phyloP scores from a whole-genome alignment of 495 filamentous ascomycete genomes.

The Xylaria scruposa region DNA sequence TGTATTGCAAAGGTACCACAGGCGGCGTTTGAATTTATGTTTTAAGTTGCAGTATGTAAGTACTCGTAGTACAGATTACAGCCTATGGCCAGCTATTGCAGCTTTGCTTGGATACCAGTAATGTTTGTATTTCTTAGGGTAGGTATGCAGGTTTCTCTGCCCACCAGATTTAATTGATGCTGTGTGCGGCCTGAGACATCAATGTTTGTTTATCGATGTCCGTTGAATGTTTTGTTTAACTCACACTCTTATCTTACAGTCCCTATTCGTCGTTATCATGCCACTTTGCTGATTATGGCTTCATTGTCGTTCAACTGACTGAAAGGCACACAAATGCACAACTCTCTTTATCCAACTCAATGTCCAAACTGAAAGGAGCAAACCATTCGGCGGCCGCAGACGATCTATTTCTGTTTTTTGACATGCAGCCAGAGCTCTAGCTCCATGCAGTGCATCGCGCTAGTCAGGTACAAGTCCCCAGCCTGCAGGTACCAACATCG shows the following conservation, averaged over 20 bases:
- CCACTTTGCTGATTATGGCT: neutral
- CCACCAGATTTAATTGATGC: neutral
- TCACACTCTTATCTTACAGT: neutral
- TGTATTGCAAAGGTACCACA: no score
- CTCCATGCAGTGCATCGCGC: neutral
- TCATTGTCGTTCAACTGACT: slow-evolving; percentile 11
- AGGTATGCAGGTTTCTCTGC: neutral
- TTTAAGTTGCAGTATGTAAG: neutral
- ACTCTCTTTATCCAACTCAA: neutral
- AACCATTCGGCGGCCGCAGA: neutral
- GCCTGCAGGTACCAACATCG: slow-evolving; percentile 18
- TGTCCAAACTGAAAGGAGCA: neutral
- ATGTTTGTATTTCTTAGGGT: neutral
- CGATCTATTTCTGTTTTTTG: slow-evolving; percentile 23
- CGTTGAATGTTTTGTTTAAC: slow-evolving; percentile 15
- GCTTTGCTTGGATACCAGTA: neutral
- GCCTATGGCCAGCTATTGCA: neutral
- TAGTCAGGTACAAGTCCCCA: slow-evolving; percentile 16
- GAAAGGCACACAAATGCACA: slow-evolving; percentile 1
- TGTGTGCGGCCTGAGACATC: slow-evolving; percentile 9
- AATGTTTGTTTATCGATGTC: slow-evolving; percentile 14
- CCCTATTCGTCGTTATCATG: neutral
- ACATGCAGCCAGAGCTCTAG: slow-evolving; percentile 17
- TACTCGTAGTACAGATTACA: neutral
- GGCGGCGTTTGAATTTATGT: neutral